Evolutionary conservation across 345 rosid species (phyloP).

Genomic region (Acer negundo): DNA sequence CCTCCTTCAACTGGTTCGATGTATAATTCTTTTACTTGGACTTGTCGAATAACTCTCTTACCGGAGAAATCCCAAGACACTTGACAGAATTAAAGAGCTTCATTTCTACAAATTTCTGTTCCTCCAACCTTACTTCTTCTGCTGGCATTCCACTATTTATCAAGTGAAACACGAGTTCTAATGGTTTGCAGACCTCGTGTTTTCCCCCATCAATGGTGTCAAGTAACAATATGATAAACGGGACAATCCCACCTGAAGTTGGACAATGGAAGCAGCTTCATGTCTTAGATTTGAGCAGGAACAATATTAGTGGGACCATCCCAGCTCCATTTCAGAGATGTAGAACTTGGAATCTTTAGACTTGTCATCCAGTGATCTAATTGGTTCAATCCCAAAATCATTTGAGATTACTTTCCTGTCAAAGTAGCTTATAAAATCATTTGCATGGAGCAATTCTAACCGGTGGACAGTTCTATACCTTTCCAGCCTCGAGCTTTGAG

Average conservation of each 20-base stretch:
- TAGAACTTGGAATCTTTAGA: slow-evolving; percentile 77
- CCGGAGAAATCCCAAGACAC: slow-evolving; percentile 74
- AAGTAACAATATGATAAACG: slow-evolving; percentile 64
- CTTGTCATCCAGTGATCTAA: slow-evolving; percentile 66
- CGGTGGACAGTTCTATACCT: slow-evolving; percentile 86
- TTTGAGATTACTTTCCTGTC: slow-evolving; percentile 80
- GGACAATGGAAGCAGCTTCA: slow-evolving; percentile 84
- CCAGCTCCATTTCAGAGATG: slow-evolving; percentile 69
- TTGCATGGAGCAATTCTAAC: slow-evolving; percentile 68
- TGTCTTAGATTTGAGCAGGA: slow-evolving; percentile 82
- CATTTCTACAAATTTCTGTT: slow-evolving; percentile 42
- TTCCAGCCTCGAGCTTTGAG: slow-evolving; percentile 83
- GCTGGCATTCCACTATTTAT: slow-evolving; percentile 79
- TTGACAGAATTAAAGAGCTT: slow-evolving; percentile 67
- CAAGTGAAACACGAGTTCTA: slow-evolving; percentile 69
- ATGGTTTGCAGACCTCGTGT: slow-evolving; percentile 72
- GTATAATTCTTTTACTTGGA: slow-evolving; percentile 85
- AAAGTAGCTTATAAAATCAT: slow-evolving; percentile 75
- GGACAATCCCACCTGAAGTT: slow-evolving; percentile 63
- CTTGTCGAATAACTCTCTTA: slow-evolving; percentile 84
- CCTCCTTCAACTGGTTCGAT: slow-evolving; percentile 86
- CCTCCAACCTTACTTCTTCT: slow-evolving; percentile 40
- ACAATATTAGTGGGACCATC: slow-evolving; percentile 72
- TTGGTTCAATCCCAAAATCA: slow-evolving; percentile 74
- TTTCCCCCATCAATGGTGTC: slow-evolving; percentile 80